phyloP scores from a whole-genome alignment of 495 filamentous ascomycete genomes.

The Tuber magnatum region DNA sequence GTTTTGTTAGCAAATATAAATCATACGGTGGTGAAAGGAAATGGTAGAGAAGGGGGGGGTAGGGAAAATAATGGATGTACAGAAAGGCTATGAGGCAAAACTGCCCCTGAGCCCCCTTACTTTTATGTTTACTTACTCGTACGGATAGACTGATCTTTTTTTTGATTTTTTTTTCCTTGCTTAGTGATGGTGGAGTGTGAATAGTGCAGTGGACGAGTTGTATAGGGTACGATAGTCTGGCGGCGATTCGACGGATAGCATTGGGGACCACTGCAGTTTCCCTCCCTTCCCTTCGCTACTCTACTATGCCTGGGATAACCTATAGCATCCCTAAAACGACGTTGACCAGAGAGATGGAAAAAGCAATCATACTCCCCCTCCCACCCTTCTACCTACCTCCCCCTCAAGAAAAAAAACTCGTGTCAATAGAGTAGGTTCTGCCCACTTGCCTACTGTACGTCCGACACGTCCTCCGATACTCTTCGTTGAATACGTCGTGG shows the following conservation, averaged over 20 bases:
- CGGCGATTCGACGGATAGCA: not conserved
- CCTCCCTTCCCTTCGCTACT: not conserved
- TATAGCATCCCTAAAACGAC: not conserved
- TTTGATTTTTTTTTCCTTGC: not conserved
- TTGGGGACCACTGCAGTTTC: not conserved
- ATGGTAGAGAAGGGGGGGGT: not conserved
- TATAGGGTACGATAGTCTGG: not conserved
- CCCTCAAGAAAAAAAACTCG: not conserved
- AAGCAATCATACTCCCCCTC: not conserved
- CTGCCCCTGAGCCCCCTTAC: not conserved
- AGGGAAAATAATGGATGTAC: constrained; percentile 1
- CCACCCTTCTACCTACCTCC: too few relatives aligned
- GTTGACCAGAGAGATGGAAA: not conserved
- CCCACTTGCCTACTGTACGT: not conserved
- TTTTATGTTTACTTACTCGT: not conserved
- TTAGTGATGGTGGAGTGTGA: not conserved
- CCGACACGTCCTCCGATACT: not conserved
- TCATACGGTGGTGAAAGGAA: constrained; percentile 2
- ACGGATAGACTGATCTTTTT: not conserved
- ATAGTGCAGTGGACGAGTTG: not conserved
- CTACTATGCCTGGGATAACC: not conserved
- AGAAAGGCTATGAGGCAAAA: not conserved
- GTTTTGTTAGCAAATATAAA: not conserved
- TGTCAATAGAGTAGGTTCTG: not conserved
- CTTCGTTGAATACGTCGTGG: not conserved